These are phyloP conservation scores for Leccinum aurantiacum DNA, from an alignment of 768 basidiomycete species.

Conservation along the genomic window DNA sequence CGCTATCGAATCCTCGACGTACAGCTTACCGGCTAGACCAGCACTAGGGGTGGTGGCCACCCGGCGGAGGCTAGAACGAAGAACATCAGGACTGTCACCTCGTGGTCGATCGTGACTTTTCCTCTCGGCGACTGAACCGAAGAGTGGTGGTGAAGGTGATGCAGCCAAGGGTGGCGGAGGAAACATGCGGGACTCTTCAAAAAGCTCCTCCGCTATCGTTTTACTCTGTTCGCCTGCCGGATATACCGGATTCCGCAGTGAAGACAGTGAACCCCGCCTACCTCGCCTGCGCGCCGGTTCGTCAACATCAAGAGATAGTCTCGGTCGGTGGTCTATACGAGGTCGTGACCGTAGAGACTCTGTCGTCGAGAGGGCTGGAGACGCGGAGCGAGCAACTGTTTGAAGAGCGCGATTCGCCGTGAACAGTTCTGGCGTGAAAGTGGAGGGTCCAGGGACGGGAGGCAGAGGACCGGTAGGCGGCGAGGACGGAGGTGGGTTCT, in stretches of 20 bases:
- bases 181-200: neutral
- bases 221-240: conserved; percentile 10
- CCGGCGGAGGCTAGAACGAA: conserved; percentile 19
- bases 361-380: conserved; percentile 23
- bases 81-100: conserved; percentile 24
- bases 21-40: conserved; percentile 4
- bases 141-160: conserved; percentile 4
- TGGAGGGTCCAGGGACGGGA: conserved; percentile 62
- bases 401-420: conserved; percentile 39
- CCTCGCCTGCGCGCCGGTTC: conserved; percentile 16
- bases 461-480: conserved; percentile 63
- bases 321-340: conserved; percentile 18
- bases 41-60: conserved; percentile 2
- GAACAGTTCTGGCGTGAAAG: conserved; percentile 49
- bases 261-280: conserved; percentile 31
- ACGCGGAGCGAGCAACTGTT: conserved; percentile 19
- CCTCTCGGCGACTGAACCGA: conserved; percentile 9
- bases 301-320: conserved; percentile 17
- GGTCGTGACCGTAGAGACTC: conserved; percentile 21
- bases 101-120: conserved; percentile 10
- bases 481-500: conserved; percentile 56
- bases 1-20: conserved; percentile 28
- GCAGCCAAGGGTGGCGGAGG: neutral
- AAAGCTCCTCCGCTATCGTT: conserved; percentile 22
- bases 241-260: conserved; percentile 26